Conservation (phyloP, 2,329 filamentous ascomycete species). For the Ramularia collo-cygni region DNA sequence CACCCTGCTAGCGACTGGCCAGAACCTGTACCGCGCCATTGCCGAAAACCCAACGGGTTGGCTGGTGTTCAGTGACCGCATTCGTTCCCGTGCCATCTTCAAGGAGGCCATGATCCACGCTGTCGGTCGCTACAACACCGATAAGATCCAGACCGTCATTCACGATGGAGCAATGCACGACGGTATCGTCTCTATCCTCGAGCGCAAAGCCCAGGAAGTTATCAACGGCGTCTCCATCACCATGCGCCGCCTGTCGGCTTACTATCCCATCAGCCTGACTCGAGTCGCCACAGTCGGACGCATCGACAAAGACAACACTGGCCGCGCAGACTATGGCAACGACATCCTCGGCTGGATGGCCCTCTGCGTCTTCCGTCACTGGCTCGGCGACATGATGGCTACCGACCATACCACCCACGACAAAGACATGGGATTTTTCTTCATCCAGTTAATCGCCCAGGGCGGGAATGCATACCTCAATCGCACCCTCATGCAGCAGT, state of each 20-base stretch:
- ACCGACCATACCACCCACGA: slow-evolving; percentile 33
- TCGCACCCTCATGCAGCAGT: slow-evolving; percentile 27
- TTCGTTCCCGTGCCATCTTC: slow-evolving; percentile 41
- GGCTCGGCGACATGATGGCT: slow-evolving; percentile 37
- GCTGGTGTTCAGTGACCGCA: slow-evolving; percentile 40
- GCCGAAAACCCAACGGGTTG: slow-evolving; percentile 38
- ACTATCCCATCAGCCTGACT: slow-evolving; percentile 27
- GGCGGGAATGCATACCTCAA: slow-evolving; percentile 41
- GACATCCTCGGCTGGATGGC: slow-evolving; percentile 49
- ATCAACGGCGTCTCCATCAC: slow-evolving; percentile 23
- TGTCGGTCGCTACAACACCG: slow-evolving; percentile 35
- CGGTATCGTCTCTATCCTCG: slow-evolving; percentile 23
- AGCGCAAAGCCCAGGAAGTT: slow-evolving; percentile 25
- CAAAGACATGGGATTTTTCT: slow-evolving; percentile 40
- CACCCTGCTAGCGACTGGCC: slow-evolving; percentile 41
- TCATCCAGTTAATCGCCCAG: slow-evolving; percentile 37
- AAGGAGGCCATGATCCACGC: slow-evolving; percentile 41
- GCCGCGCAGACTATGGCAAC: slow-evolving; percentile 39
- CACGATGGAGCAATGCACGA: slow-evolving; percentile 18
- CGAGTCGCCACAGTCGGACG: slow-evolving; percentile 21
- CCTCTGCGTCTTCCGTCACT: slow-evolving; percentile 42
- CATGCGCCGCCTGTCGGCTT: slow-evolving; percentile 30
- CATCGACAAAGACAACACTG: slow-evolving; percentile 28
- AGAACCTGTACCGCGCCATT: slow-evolving; percentile 41
- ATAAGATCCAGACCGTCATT: slow-evolving; percentile 17